Base-by-base conservation (phyloP, 495 filamentous ascomycete genomes). In the Cladorrhinum samala region DNA sequence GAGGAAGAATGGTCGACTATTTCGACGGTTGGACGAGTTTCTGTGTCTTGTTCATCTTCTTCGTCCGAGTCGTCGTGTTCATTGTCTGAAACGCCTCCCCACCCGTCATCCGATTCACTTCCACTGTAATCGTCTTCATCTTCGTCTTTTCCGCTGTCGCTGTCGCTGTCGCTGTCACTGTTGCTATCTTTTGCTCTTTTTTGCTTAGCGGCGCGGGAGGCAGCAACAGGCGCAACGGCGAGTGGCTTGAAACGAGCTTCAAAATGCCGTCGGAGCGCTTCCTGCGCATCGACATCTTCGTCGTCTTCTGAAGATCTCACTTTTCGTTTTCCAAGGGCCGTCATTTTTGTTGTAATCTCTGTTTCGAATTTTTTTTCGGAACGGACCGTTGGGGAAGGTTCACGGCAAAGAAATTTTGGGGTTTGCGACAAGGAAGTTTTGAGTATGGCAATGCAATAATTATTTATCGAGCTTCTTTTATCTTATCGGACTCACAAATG, bases 171-270 rank as follows among this genome's bases (percentile, higher is more conserved):
- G 25, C 30, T 19, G 37, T 38, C 38, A 9, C 61, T 64, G 23
- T 62, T 49, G 46, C 50, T 44, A 9, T 66, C 55, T 33, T 56
- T 33, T 61, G 66, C 21, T 73, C 64, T 9, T 60, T 49, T 48
- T 64, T 33, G 25, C 40, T 30, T 39, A 49, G 17, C 53, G 64
- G 46, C 43, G 56, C 53, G 17, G 43, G 51, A 11, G 19, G 39
- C 19, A 53, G 46, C 44, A 64, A 20, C 9, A 33, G 21, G 45
- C 45, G 11, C 53, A 57, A 54, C 59, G 55, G 75, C 74, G 18
- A 96, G 61, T 9, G 91, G 88, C 57, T 83, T 80, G 69, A 95
- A 97, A 60, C 85, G 83, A 8, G 85, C 80, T 69, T 96, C 93
- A 66, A 98, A 97, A 64, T 88, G 84, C 56, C 82, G 84, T 52